Evolutionary conservation across 164 flowering plant genomes (phyloP), one percentile per base, ranked within the genome.

Genomic region (Vitis labrusca): DNA sequence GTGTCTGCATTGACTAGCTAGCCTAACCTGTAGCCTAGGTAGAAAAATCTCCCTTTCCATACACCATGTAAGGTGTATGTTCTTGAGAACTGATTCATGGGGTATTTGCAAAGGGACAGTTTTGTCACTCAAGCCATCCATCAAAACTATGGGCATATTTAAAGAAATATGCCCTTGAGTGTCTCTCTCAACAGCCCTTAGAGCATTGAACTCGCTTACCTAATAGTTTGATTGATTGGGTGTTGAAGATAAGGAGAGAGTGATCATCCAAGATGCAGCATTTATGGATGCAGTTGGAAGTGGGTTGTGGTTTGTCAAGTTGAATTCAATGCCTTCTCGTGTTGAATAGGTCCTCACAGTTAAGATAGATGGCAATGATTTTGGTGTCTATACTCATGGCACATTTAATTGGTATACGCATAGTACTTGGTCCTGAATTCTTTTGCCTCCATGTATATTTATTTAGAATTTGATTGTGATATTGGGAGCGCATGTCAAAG

Each of bases 251-350:
- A 74, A 47, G 32, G 55, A 60, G 16, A 47, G 30, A 65, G 19
- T 55, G 59, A 59, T 59, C 56, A 59, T 17, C 64, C 60, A 50
- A 30, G 55, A 7, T 65, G 61, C 70, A 70, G 44, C 44, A 37
- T 74, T 74, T 59, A 70, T 65, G 70, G 55, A 60, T 65, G 58
- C 44, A 51, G 73, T 70, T 70, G 73, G 49, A n/a, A 16, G 69
- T 66, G 50, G 68, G 59, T 57, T 64, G 72, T 64, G 56, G 54
- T 55, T 56, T 62, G 54, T 61, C 62, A 59, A 37, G n/a, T 63
- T 74, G 29, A 68, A 50, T 50, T 10, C 17, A 30, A 32, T 74
- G 64, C 50, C 48, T 16, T 48, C 57, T 16, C n/a, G 8, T 63
- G 10, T 19, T 37, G 55, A 11, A 16, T 17, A 30, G 37, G 65